Base-by-base conservation (phyloP, 768 basidiomycete genomes). In the Pleurotus platypus region DNA sequence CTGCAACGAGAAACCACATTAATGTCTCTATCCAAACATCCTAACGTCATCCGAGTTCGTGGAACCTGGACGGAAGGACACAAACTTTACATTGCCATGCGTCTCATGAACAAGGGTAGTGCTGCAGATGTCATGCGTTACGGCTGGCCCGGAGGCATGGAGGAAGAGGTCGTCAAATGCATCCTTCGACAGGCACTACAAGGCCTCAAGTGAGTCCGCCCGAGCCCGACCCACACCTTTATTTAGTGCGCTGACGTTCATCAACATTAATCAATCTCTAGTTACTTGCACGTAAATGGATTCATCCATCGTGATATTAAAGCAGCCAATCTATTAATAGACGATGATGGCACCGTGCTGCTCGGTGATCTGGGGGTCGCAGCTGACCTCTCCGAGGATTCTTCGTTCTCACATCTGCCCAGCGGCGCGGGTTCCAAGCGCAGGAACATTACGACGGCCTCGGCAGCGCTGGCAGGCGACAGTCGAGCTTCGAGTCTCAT, bases 241-340 rank as follows among this genome's bases (percentile, higher is more conserved):
- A 18, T 30, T 47, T 40, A 46, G 11, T 42, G 56, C 45, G 56
- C 35, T 58, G 58, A 37, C 47, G 40, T 35, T n/a, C 8, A 45
- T 56, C 13, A 26, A 5, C 5, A 35, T 35, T 11, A 35, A 8
- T 11, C 30, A 35, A 35, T 35, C 35, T 20, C 7, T 61, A 92
- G 89, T 62, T 93, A 94, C 62, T 80, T 94, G n/a, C 92, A 95
- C 64, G 78, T 82, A 55, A 95, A 94, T 60, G 91, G 90, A 0
- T 90, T 92, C 67, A 89, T 93, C n/a, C 92, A 98, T 67, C 84
- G 95, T 24, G 95, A 98, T 66, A 70, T 98, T 64, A 98, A 98
- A 72, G 92, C 93, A 3, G 95, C 92, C 11, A 98, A 98, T 66
- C 78, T 98, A 8, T 86, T 98, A 49, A 84, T 96, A 54, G 93